Evolutionary conservation across 2,329 filamentous ascomycete genomes (phyloP).

Genomic region (Venturia nashicola): DNA sequence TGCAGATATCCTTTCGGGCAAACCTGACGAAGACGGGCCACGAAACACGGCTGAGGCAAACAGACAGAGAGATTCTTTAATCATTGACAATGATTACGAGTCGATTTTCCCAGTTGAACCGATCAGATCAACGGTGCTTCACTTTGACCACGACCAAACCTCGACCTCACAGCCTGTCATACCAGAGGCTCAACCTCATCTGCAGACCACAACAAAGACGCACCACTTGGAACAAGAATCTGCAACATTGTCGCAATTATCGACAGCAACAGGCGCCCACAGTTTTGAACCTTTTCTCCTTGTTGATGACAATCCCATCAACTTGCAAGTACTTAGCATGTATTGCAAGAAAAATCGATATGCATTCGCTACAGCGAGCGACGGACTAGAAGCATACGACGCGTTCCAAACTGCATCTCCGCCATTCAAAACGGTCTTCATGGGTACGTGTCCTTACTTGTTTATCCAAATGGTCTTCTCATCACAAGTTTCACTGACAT

Average conservation of each 20-base stretch:
- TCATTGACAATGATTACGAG: not conserved
- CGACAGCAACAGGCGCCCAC: not conserved
- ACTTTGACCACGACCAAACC: not conserved
- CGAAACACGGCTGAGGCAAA: not conserved
- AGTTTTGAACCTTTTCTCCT: constrained; percentile 16
- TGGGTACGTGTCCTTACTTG: constrained; percentile 43
- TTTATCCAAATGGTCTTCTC: not conserved
- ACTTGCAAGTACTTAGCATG: constrained; percentile 20
- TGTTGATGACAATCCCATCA: constrained; percentile 29
- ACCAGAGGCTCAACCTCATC: not conserved
- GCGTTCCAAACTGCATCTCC: not conserved
- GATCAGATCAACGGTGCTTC: not conserved
- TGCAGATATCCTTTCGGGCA: not conserved
- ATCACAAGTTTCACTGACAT: not conserved
- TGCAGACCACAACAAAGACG: not conserved
- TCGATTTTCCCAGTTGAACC: not conserved
- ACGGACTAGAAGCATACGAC: constrained; percentile 25
- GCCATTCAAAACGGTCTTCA: constrained; percentile 16
- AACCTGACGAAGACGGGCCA: not conserved
- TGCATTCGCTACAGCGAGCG: constrained; percentile 19
- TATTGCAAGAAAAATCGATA: constrained; percentile 23
- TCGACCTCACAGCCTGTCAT: not conserved
- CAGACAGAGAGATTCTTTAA: not conserved
- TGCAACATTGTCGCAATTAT: not conserved
- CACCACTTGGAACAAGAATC: not conserved